phyloP scores from a whole-genome alignment of 306 rosid species.

The Benincasa hispida region DNA sequence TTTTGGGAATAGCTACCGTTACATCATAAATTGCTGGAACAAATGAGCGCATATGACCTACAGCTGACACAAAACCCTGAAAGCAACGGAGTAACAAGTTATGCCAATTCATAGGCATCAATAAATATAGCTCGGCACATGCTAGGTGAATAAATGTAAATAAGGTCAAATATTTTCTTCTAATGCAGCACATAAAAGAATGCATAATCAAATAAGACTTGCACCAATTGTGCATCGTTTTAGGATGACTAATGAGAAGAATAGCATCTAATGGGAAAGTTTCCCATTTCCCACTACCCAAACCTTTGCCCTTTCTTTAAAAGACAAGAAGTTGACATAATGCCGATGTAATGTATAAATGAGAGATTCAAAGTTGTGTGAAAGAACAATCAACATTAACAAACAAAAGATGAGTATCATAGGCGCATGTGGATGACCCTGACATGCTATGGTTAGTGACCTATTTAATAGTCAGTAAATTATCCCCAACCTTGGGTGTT shows the following conservation, averaged over 20 bases:
- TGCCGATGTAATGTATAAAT: background rate
- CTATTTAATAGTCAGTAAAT: background rate
- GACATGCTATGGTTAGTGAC: background rate
- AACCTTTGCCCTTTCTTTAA: background rate
- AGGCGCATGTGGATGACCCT: background rate
- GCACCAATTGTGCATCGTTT: background rate
- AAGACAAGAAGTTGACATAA: background rate
- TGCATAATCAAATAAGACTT: background rate
- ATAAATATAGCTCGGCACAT: background rate
- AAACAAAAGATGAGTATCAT: background rate
- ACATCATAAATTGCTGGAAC: slow-evolving; percentile 77
- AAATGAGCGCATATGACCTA: slow-evolving; percentile 70
- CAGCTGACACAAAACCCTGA: slow-evolving; percentile 87
- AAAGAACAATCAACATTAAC: background rate
- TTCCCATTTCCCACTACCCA: background rate
- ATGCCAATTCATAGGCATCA: background rate
- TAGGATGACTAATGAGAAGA: background rate
- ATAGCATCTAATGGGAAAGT: background rate
- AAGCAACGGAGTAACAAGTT: background rate
- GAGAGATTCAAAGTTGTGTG: background rate
- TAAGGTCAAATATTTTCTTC: background rate
- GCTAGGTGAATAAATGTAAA: background rate
- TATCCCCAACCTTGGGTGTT: background rate
- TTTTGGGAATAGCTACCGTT: slow-evolving; percentile 73
- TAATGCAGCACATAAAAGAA: background rate